phyloP scores from a whole-genome alignment of 1,139 yeast species.

The Pichia sp. region DNA sequence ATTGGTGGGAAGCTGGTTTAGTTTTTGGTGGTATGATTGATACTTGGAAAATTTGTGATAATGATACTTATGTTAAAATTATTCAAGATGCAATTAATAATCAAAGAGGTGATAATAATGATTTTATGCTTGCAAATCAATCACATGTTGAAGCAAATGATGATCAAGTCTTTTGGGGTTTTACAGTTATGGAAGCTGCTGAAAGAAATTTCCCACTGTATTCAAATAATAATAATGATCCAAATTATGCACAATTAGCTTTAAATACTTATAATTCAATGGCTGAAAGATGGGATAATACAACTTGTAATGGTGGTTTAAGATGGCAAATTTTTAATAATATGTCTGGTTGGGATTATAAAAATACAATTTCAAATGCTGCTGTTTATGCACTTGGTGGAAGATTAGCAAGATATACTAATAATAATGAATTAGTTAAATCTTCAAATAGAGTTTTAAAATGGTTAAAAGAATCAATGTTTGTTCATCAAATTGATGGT shows the following conservation, averaged over 20 bases:
- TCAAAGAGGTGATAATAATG: slow-evolving; percentile 71
- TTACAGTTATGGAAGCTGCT: slow-evolving; percentile 6
- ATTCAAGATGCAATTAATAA: slow-evolving; percentile 60
- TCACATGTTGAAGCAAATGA: slow-evolving; percentile 94
- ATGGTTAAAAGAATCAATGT: slow-evolving; percentile 65
- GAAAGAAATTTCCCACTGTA: slow-evolving; percentile 66
- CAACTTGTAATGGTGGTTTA: slow-evolving; percentile 76
- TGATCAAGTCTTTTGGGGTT: slow-evolving; percentile 37
- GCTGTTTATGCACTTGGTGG: slow-evolving; percentile 87
- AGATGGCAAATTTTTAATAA: slow-evolving; percentile 96
- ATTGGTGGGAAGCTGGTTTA: slow-evolving; percentile 99
- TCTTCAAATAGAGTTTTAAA: slow-evolving; percentile 78
- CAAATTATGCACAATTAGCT: slow-evolving; percentile 69
- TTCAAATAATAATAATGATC: slow-evolving; percentile 33
- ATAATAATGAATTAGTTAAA: slow-evolving; percentile 51
- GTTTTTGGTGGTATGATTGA: slow-evolving; percentile 88
- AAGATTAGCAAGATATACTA: slow-evolving; percentile 77
- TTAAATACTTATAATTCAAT: slow-evolving; percentile 86
- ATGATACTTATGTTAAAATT: slow-evolving; percentile 57
- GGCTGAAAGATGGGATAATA: slow-evolving; percentile 81
- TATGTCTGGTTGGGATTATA: slow-evolving; percentile 91
- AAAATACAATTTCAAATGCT: slow-evolving; percentile 85
- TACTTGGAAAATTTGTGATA: slow-evolving; percentile 64
- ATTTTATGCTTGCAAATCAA: slow-evolving; percentile 83
- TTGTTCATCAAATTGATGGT: slow-evolving; percentile 36